These are phyloP conservation scores for Chalciporus pseudorubinellus DNA, from an alignment of 768 basidiomycete genomes.

Conservation along the genomic window DNA sequence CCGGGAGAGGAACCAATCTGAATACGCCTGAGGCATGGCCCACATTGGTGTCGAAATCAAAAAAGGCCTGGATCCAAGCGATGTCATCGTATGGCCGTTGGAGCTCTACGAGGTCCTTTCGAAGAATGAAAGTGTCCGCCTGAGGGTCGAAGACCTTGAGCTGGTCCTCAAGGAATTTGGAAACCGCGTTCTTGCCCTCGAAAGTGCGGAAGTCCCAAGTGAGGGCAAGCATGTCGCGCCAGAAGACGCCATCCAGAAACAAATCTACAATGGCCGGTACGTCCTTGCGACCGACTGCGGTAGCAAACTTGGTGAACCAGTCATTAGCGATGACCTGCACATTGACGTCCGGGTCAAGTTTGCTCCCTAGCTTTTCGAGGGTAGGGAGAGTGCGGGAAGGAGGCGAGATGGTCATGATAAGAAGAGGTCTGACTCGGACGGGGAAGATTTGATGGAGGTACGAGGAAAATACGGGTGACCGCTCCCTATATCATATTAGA, in stretches of 20 bases:
- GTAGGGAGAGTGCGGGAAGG: slow-evolving; percentile 19
- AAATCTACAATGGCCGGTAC: slow-evolving; percentile 35
- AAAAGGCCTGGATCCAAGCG: slow-evolving; percentile 42
- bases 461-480: no score
- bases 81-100: slow-evolving; percentile 35
- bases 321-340: slow-evolving; percentile 32
- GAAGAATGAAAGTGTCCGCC: slow-evolving; percentile 22
- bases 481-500: not conserved
- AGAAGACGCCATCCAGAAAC: slow-evolving; percentile 40
- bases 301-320: slow-evolving; percentile 44
- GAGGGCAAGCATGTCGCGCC: slow-evolving; percentile 60
- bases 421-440: not conserved
- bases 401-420: slow-evolving; percentile 8
- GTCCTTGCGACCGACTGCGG: slow-evolving; percentile 33
- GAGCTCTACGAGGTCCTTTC: slow-evolving; percentile 16
- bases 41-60: slow-evolving; percentile 44
- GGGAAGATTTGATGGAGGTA: not conserved
- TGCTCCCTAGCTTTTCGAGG: slow-evolving; percentile 20
- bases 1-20: slow-evolving; percentile 43
- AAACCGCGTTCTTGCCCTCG: slow-evolving; percentile 40
- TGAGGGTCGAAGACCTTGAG: slow-evolving; percentile 28
- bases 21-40: slow-evolving; percentile 43
- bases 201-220: slow-evolving; percentile 66
- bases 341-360: slow-evolving; percentile 35
- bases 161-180: slow-evolving; percentile 46